These are phyloP conservation scores for Raffaelea albimanens DNA, from an alignment of 2,329 filamentous ascomycete species.

Conservation along the genomic window DNA sequence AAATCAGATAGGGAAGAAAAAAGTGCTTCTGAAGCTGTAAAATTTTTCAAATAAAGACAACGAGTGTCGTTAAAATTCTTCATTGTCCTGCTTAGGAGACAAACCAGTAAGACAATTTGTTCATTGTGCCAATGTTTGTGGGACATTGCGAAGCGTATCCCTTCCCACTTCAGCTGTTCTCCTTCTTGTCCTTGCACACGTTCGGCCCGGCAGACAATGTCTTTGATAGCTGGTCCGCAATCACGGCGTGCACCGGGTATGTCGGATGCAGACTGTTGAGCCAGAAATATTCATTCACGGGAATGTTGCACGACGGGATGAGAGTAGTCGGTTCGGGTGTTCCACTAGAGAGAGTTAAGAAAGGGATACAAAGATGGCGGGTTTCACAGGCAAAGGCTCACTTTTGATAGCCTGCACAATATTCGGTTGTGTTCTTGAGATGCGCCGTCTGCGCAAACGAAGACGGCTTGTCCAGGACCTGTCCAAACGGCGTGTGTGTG, in stretches of 20 bases:
- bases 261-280: conserved; percentile 56
- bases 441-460: conserved; percentile 36
- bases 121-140: no score
- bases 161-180: no score
- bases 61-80: no score
- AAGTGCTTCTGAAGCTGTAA: no score
- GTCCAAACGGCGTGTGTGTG: conserved; percentile 30
- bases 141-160: no score
- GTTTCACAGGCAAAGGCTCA: conserved; percentile 28
- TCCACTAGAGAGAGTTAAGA: conserved; percentile 25
- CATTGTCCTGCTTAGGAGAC: no score
- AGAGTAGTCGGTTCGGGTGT: conserved; percentile 31
- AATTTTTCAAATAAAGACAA: no score
- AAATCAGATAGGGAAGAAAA: no score
- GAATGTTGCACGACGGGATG: conserved; percentile 35
- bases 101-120: no score
- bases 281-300: conserved; percentile 57
- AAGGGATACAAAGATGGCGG: conserved; percentile 7
- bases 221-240: conserved; percentile 39
- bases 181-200: conserved; percentile 18
- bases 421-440: conserved; percentile 46
- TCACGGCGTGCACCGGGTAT: conserved; percentile 49
- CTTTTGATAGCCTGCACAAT: conserved; percentile 45
- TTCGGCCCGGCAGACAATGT: conserved; percentile 28
- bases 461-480: conserved; percentile 29